Evolutionary conservation across 805 yeast species (phyloP), one percentile per base, ranked within the genome.

Genomic region (Wilhelminamyces savonicus): DNA sequence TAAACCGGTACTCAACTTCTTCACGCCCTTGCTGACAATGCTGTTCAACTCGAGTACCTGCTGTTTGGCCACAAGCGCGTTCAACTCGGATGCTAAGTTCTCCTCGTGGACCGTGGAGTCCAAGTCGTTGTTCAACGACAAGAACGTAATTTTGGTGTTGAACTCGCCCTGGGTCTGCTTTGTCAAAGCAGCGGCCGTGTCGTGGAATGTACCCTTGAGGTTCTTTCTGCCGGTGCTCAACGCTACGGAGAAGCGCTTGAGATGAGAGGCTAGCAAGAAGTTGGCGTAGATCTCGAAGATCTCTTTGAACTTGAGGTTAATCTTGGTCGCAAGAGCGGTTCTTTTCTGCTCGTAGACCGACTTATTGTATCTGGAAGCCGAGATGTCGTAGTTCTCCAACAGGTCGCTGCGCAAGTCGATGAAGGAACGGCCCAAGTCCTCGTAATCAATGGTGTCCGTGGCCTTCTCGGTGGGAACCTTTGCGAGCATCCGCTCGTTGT

Each of bases 321-420:
- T 58, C 32, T 69, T 71, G 7, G 53, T 53, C 3, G 46, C 35
- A 30, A 92, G 63, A 10, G 59, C 64, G 1, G 37, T 43, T 33
- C 81, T 69, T 49, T 81, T 81, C 30, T 77, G 80, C 24, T 63
- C 48, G 52, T 82, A 92, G 2, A 88, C 94, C 2, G 69, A 35
- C 22, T 62, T 54, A 29, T 75, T 69, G 50, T 92, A 92, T 32
- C 87, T 75, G 2, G 92, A 70, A 2, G 97, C 98, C 34, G 69
- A 66, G 4, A 61, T 44, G 48, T 86, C 94, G 53, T 76, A 90
- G 9, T 57, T 49, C 0, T 55, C 59, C 10, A 86, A 44, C 2
- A 78, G 68, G 3, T 56, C 52, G 2, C 56, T 40, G 26, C 76
- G 65, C 22, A 82, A 56, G 10, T 52, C 52, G 7, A 48, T 46